A percentile compares a stretch with the other conserved stretches of the same genome.
Evolutionary conservation across 352 stramenopile genomes (phyloP).

Genomic region (Pythium coloratum): DNA sequence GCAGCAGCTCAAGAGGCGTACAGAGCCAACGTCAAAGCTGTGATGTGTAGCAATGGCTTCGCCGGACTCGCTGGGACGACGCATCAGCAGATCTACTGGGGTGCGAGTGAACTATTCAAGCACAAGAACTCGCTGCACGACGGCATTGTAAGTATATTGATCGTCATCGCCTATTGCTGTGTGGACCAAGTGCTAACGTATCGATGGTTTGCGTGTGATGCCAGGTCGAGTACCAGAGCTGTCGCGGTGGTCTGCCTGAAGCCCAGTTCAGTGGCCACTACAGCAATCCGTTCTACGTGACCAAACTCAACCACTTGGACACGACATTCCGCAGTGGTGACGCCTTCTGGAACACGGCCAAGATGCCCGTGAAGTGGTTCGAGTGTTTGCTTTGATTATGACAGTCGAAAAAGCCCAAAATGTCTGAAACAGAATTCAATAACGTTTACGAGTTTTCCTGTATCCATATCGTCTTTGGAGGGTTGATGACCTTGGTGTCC

Average conservation of each 20-base stretch:
- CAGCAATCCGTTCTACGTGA: constrained; percentile 49
- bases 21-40: constrained; percentile 34
- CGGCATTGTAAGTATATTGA: constrained; percentile 33
- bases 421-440: too few species aligned
- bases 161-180: too few species aligned
- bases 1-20: constrained; percentile 33
- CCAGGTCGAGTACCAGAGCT: constrained; percentile 49
- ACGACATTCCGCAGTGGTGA: constrained; percentile 62
- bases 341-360: constrained; percentile 38
- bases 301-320: constrained; percentile 63
- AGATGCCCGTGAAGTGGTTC: constrained; percentile 74
- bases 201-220: too few species aligned
- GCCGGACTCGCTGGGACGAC: too few species aligned
- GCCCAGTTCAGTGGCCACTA: constrained; percentile 40
- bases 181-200: too few species aligned
- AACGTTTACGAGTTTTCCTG: too few species aligned
- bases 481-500: too few species aligned
- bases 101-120: constrained; percentile 27
- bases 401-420: too few species aligned
- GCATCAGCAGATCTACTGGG: too few species aligned
- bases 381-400: constrained; percentile 36
- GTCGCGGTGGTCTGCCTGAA: constrained; percentile 34
- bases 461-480: too few species aligned
- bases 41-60: constrained; percentile 35
- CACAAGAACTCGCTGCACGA: constrained; percentile 55